Evolutionary conservation across 2,329 filamentous ascomycete species (phyloP).

Genomic region (Penicillium sclerotiorum): DNA sequence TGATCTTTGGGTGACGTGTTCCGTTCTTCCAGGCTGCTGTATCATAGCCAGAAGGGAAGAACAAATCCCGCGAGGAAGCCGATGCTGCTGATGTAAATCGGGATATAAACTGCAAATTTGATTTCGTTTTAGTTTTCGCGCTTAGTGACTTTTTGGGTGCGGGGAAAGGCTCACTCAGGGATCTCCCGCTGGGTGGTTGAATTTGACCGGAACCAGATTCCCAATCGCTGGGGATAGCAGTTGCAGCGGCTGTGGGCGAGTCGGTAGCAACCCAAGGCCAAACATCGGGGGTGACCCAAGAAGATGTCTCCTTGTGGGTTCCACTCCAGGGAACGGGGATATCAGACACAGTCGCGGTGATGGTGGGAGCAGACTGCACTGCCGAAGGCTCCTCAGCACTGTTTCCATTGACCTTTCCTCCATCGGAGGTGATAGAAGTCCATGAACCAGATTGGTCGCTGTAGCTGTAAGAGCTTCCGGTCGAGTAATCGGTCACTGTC

Average conservation of each 20-base stretch:
- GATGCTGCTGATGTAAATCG: conserved; percentile 57
- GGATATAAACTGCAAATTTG: conserved; percentile 50
- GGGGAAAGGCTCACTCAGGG: conserved; percentile 62
- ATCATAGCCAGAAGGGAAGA: conserved; percentile 52
- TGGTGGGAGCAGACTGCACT: conserved; percentile 59
- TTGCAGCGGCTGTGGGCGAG: conserved; percentile 48
- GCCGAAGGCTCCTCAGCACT: conserved; percentile 46
- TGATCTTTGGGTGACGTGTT: conserved; percentile 3
- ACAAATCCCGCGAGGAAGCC: conserved; percentile 48
- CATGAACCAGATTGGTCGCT: conserved; percentile 75
- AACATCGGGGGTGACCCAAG: conserved; percentile 60
- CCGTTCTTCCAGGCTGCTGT: conserved; percentile 9
- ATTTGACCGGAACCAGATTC: conserved; percentile 77
- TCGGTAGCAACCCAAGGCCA: conserved; percentile 70
- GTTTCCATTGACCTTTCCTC: conserved; percentile 72
- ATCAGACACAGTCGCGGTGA: conserved; percentile 63
- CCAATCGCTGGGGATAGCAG: conserved; percentile 74
- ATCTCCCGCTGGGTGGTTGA: conserved; percentile 69
- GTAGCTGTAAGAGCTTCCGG: conserved; percentile 82
- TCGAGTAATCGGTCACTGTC: conserved; percentile 86
- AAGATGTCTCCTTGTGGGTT: conserved; percentile 46
- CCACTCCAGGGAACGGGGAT: conserved; percentile 68
- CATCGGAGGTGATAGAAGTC: conserved; percentile 79
- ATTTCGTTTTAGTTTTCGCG: too few species aligned
- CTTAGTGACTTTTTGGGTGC: conserved; percentile 30